Evolutionary conservation across 2,329 filamentous ascomycete genomes (phyloP).

Genomic region (Fusarium lateritium): DNA sequence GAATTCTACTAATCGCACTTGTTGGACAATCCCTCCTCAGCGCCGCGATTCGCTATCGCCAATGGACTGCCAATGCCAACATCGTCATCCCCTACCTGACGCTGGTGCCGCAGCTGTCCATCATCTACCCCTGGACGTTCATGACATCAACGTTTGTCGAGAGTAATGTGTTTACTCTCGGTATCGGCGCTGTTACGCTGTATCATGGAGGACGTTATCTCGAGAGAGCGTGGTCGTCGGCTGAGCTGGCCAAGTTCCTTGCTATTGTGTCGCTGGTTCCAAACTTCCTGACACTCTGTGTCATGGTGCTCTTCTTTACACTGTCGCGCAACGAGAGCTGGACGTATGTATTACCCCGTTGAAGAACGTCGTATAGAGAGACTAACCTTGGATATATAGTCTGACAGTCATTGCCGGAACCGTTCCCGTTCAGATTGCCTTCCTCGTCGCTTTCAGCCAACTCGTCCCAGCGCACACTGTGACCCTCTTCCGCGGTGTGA

Average conservation of each 20-base stretch:
- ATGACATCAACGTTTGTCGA: conserved; percentile 90
- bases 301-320: conserved; percentile 81
- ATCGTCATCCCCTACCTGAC: conserved; percentile 89
- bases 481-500: conserved; percentile 87
- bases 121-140: conserved; percentile 95
- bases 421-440: conserved; percentile 89
- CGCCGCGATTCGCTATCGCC: conserved; percentile 80
- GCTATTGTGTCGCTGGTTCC: conserved; percentile 83
- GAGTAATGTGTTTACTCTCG: conserved; percentile 89
- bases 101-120: conserved; percentile 84
- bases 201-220: conserved; percentile 96
- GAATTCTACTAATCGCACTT: conserved; percentile 82
- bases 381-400: conserved; percentile 59
- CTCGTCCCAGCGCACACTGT: conserved; percentile 97
- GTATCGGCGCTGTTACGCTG: conserved; percentile 82
- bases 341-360: conserved; percentile 70
- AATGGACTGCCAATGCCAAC: conserved; percentile 74
- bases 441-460: conserved; percentile 97
- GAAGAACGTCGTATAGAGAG: background rate
- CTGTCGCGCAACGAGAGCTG: conserved; percentile 76
- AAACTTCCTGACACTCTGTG: conserved; percentile 80
- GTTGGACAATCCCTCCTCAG: conserved; percentile 86
- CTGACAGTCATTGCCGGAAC: conserved; percentile 89
- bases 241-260: conserved; percentile 92
- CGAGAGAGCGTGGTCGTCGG: conserved; percentile 94